These are phyloP conservation scores for Madurella fahalii DNA, from an alignment of 2,329 filamentous ascomycete genomes.

Conservation along the genomic window DNA sequence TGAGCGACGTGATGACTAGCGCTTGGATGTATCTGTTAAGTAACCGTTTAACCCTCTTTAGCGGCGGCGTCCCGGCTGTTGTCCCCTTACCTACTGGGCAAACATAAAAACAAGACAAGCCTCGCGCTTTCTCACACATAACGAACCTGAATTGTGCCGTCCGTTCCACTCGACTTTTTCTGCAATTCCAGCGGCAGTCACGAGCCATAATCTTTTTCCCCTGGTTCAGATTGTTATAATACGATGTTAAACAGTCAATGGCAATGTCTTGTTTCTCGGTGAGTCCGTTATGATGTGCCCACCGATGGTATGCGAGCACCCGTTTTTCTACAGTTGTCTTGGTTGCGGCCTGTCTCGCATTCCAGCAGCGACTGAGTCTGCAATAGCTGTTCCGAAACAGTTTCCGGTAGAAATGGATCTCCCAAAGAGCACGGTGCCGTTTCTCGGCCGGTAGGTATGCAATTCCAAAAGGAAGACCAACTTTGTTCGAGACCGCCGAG, in stretches of 20 bases:
- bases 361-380: slow-evolving; percentile 7
- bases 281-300: not conserved
- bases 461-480: not conserved
- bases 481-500: slow-evolving; percentile 9
- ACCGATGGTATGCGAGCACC: not conserved
- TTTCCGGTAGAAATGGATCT: not conserved
- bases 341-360: slow-evolving; percentile 1
- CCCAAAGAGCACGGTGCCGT: not conserved
- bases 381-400: slow-evolving; percentile 2
- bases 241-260: too few relatives aligned
- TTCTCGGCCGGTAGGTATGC: slow-evolving; percentile 6
- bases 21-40: not conserved
- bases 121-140: too few relatives aligned
- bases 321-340: not conserved
- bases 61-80: too few relatives aligned
- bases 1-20: too few relatives aligned
- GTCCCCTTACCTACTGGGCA: too few relatives aligned
- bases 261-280: too few relatives aligned
- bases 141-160: not conserved
- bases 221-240: too few relatives aligned
- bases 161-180: not conserved
- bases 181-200: not conserved
- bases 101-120: too few relatives aligned
- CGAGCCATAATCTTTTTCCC: too few relatives aligned
- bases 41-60: not conserved